Evolutionary conservation across 1,284 basidiomycete species (phyloP), one percentile per base, ranked within the genome.

Genomic region (Cryptococcus sp.): DNA sequence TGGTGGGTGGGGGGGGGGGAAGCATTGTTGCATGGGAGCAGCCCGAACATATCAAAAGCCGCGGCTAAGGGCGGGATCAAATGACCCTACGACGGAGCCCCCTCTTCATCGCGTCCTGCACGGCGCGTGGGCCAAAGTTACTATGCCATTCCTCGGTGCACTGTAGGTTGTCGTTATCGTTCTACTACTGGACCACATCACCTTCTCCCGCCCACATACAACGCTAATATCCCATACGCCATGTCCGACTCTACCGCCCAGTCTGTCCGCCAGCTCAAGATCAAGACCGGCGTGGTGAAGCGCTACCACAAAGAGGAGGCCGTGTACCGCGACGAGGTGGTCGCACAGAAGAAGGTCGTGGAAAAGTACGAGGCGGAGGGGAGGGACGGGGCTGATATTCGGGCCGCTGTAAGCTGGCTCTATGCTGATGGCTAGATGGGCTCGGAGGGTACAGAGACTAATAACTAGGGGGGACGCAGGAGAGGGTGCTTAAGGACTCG

Each of bases 381-480:
- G 24, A 82, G 82, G 21, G 89, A 91, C 64, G 86, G 85, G 42
- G 91, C 87, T 82, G 86, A 90, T 63, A 81, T 91, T 70, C 86
- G 86, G 73, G 89, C 88, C 75, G 85, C 84, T 63, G 91, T 91
- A 72, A 70, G 87, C 80, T n/a, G 16, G 18, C 40, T 56, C 16
- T 43, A 1, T 47, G 9, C 15, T 35, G 20, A 40, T 48, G 18
- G 2, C 18, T 46, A 2, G 23, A 28, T 35, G 42, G n/a, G 43
- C 15, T 20, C 16, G 18, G 23, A 24, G 23, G 4, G 15, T 20
- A 53, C 21, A 37, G 15, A 20, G 20, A 48, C n/a, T n/a, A n/a
- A n/a, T n/a, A n/a, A n/a, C n/a, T n/a, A n/a, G n/a, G n/a, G 11
- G 16, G 2, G 45, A 20, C 24, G 2, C 71, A 91, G 89, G 83